These are phyloP conservation scores for Verticillium isaacii DNA, from an alignment of 2,329 filamentous ascomycete species.

Conservation along the genomic window DNA sequence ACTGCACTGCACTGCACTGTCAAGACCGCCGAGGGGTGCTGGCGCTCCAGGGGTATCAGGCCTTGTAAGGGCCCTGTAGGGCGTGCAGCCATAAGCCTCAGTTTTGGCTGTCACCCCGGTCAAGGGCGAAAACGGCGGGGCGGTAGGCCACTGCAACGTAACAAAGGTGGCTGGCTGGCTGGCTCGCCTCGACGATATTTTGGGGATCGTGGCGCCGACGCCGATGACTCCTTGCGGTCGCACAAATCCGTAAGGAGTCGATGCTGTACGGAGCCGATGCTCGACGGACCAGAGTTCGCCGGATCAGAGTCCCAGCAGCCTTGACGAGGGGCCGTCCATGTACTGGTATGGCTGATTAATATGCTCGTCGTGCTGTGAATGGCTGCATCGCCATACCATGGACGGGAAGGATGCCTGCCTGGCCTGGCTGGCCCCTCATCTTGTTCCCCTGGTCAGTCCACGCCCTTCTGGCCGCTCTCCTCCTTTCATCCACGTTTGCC, in stretches of 20 bases:
- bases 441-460: not conserved
- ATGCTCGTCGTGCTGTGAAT: not conserved
- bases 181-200: not conserved
- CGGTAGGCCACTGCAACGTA: slow-evolving; percentile 8
- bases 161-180: not conserved
- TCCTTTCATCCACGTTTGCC: not conserved
- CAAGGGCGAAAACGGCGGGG: not conserved
- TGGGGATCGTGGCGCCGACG: slow-evolving; percentile 1
- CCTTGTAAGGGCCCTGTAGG: not conserved
- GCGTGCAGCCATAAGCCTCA: not conserved
- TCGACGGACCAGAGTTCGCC: no score
- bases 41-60: not conserved
- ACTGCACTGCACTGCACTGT: not conserved
- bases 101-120: slow-evolving; percentile 1
- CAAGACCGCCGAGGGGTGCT: no score
- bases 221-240: not conserved
- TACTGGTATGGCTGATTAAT: not conserved
- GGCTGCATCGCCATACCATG: not conserved
- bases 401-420: not conserved
- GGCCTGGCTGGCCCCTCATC: not conserved
- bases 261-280: no score
- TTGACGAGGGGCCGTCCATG: not conserved
- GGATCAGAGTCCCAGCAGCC: no score
- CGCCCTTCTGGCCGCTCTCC: not conserved
- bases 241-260: no score